These are phyloP conservation scores for Brassica hybrid DNA, from an alignment of 441 rosid genomes.

Conservation along the genomic window DNA sequence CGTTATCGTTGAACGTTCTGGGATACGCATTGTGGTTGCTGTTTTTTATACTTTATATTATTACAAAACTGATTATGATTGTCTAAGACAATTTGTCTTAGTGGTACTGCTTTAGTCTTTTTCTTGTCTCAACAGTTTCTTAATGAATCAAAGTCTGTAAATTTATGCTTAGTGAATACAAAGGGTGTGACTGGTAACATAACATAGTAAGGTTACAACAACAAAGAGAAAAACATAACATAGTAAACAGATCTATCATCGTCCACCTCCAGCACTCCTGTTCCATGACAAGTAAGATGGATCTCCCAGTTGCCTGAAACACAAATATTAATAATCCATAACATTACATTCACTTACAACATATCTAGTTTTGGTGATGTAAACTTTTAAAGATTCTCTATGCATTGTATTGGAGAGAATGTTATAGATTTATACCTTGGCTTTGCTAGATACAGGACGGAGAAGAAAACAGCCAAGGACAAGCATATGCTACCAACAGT, in stretches of 20 bases:
- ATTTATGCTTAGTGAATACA: too few relatives aligned
- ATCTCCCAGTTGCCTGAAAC: slow-evolving; percentile 85
- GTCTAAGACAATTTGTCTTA: too few relatives aligned
- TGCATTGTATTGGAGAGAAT: neutral
- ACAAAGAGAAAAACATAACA: too few relatives aligned
- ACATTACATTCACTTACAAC: neutral
- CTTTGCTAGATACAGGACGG: slow-evolving; percentile 73
- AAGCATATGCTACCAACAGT: slow-evolving; percentile 80
- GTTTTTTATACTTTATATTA: too few relatives aligned
- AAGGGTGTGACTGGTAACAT: too few relatives aligned
- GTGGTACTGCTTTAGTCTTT: too few relatives aligned
- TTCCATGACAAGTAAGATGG: slow-evolving; percentile 91
- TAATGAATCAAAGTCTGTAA: too few relatives aligned
- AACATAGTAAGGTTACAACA: too few relatives aligned
- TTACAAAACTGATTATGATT: too few relatives aligned
- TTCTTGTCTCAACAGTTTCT: too few relatives aligned
- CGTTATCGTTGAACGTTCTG: too few relatives aligned
- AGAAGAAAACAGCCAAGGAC: slow-evolving; percentile 75
- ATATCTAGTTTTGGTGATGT: neutral
- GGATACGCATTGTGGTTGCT: too few relatives aligned
- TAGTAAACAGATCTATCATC: neutral
- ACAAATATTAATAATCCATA: neutral
- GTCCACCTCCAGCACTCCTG: slow-evolving; percentile 52
- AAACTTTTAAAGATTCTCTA: neutral
- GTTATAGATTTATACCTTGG: slow-evolving; percentile 65